These are phyloP conservation scores for Rhizoctonia solani DNA, from an alignment of 1,284 basidiomycete genomes.

Conservation along the genomic window DNA sequence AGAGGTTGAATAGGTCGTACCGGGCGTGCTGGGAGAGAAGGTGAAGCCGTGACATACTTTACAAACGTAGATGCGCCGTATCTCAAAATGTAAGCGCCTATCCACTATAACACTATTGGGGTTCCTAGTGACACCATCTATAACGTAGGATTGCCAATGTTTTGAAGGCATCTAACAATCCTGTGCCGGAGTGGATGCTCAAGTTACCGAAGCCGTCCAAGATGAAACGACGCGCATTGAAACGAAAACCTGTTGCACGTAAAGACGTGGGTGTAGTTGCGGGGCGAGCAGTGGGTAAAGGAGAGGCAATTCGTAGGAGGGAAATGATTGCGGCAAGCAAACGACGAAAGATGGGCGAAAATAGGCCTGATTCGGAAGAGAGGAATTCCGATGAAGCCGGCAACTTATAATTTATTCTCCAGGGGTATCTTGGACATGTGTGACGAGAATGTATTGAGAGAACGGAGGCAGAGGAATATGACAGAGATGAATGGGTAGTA, in stretches of 20 bases:
- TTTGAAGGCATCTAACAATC: slow-evolving; percentile 62
- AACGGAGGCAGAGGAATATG: slow-evolving; percentile 5
- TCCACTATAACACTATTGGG: slow-evolving; percentile 31
- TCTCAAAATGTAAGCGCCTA: slow-evolving; percentile 77
- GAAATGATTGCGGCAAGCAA: slow-evolving; percentile 29
- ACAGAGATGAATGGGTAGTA: not conserved
- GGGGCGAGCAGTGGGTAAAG: slow-evolving; percentile 65
- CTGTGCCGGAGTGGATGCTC: slow-evolving; percentile 88
- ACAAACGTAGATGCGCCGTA: slow-evolving; percentile 91
- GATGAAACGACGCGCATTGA: slow-evolving; percentile 83
- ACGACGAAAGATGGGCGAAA: slow-evolving; percentile 24
- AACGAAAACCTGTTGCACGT: slow-evolving; percentile 72
- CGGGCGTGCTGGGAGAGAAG: slow-evolving; percentile 88
- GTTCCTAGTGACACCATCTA: slow-evolving; percentile 21
- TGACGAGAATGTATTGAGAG: not conserved
- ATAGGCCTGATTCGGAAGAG: not conserved
- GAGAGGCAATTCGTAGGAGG: slow-evolving; percentile 75
- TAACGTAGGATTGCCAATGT: slow-evolving; percentile 86
- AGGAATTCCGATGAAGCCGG: not conserved
- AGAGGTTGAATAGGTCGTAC: slow-evolving; percentile 68
- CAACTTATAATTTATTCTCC: not conserved
- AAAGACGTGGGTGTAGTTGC: slow-evolving; percentile 75
- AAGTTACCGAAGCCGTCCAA: slow-evolving; percentile 87
- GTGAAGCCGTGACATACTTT: slow-evolving; percentile 94
- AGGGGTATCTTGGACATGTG: not conserved